Evolutionary conservation across 2,329 filamentous ascomycete species (phyloP).

Genomic region (Cladosporium sp.): DNA sequence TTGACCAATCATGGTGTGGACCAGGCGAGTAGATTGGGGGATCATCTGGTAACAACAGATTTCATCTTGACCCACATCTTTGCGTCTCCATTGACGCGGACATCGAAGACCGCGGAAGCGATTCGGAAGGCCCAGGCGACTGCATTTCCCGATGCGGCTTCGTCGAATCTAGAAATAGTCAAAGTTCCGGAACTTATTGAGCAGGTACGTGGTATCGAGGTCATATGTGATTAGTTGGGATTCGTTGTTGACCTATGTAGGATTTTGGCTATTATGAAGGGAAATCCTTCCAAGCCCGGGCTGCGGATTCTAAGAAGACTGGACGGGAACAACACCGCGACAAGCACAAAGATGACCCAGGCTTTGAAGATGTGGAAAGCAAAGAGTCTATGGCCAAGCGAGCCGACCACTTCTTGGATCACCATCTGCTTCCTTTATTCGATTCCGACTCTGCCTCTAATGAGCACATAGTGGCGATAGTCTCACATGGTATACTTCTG

Average conservation of each 20-base stretch:
- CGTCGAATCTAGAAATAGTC: conserved; percentile 31
- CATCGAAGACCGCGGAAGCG: conserved; percentile 65
- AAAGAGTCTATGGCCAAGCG: conserved; percentile 62
- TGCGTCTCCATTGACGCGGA: conserved; percentile 72
- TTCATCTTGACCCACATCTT: conserved; percentile 68
- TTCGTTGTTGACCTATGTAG: neutral
- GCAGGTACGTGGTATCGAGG: conserved; percentile 12
- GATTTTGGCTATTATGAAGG: conserved; percentile 71
- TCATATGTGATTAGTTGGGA: neutral
- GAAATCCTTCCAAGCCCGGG: conserved; percentile 49
- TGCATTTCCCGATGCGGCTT: neutral
- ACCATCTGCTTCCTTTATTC: conserved; percentile 58
- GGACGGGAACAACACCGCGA: conserved; percentile 38
- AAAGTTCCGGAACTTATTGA: conserved; percentile 58
- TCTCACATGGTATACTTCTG: conserved; percentile 81
- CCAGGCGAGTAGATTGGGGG: conserved; percentile 68
- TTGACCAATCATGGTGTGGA: conserved; percentile 78
- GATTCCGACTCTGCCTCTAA: conserved; percentile 24
- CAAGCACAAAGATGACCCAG: conserved; percentile 38
- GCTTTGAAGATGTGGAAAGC: conserved; percentile 61
- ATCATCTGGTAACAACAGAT: conserved; percentile 60
- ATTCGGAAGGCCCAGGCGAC: conserved; percentile 38
- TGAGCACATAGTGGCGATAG: conserved; percentile 56
- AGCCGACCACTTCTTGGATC: conserved; percentile 62
- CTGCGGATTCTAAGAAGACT: conserved; percentile 30